A percentile compares a stretch with the other conserved stretches of the same genome.
phyloP scores from a whole-genome alignment of 305 asterid species.

The Plantago lanceolata region DNA sequence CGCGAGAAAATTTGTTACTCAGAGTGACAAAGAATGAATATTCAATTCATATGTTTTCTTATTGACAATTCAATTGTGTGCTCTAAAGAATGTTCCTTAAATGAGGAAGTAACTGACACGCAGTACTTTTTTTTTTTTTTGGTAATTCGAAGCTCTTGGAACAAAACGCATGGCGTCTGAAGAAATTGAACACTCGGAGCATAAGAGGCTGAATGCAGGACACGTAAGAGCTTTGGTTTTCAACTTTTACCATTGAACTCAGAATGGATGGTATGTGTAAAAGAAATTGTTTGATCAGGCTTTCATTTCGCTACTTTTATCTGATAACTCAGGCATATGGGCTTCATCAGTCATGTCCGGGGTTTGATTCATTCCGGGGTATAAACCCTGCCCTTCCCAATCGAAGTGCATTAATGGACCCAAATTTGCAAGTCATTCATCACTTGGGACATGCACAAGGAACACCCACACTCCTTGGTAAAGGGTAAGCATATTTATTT shows the following conservation, averaged over 20 bases:
- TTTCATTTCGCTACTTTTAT: conserved; percentile 12
- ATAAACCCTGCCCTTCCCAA: conserved; percentile 38
- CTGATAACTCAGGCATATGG: conserved; percentile 36
- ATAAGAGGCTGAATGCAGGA: conserved; percentile 84
- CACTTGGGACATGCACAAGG: conserved; percentile 39
- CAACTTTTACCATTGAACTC: conserved; percentile 18
- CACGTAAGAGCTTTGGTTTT: conserved; percentile 38
- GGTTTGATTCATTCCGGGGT: conserved; percentile 36
- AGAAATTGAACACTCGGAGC: conserved; percentile 68
- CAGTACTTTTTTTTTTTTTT: conserved; percentile 12
- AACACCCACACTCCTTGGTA: conserved; percentile 54
- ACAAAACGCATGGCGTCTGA: conserved; percentile 85
- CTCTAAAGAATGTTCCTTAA: no score
- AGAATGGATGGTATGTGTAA: conserved; percentile 13
- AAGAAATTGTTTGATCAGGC: no score
- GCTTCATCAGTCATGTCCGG: conserved; percentile 49
- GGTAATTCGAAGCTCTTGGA: conserved; percentile 65
- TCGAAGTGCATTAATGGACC: conserved; percentile 37
- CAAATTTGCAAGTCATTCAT: conserved; percentile 52
- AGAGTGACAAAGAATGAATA: no score
- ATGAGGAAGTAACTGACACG: conserved; percentile 20
- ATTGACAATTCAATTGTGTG: no score
- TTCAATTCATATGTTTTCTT: no score
- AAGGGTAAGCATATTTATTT: conserved; percentile 52
- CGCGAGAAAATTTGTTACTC: no score